phyloP scores from a whole-genome alignment of 345 rosid genomes.

The Conringia planisiliqua region DNA sequence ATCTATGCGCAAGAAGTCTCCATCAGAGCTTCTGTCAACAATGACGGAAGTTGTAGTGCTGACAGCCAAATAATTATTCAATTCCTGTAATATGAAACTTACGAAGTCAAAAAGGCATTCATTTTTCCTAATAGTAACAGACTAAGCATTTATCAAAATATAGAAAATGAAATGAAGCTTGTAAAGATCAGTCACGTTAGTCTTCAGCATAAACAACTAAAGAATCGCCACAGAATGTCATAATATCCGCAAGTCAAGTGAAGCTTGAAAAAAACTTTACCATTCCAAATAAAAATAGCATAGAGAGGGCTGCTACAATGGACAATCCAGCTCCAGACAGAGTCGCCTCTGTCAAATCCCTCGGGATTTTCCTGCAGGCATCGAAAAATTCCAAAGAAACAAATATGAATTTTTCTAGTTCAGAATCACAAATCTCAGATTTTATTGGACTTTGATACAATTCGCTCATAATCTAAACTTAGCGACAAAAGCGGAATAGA shows the following conservation, averaged over 20 bases:
- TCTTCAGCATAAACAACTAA: neutral
- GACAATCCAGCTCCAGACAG: constrained; percentile 96
- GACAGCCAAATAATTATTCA: constrained; percentile 74
- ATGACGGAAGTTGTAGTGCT: constrained; percentile 78
- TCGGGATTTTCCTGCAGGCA: constrained; percentile 86
- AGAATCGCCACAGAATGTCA: neutral
- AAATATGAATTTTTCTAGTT: neutral
- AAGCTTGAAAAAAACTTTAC: constrained; percentile 41
- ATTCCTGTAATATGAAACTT: constrained; percentile 53
- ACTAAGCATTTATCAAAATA: neutral
- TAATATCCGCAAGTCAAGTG: neutral
- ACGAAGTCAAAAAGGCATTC: neutral
- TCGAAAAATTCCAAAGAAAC: neutral
- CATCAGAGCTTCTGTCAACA: constrained; percentile 89
- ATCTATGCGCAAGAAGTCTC: constrained; percentile 86
- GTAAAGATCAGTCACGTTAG: neutral
- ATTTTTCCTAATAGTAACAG: neutral
- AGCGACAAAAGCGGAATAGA: neutral
- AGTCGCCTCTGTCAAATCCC: constrained; percentile 98
- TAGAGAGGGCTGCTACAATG: constrained; percentile 74
- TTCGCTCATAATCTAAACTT: neutral
- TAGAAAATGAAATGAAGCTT: neutral
- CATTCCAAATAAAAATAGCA: constrained; percentile 98
- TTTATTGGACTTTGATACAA: neutral
- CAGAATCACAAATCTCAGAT: constrained; percentile 12